Evolutionary conservation across 2,329 filamentous ascomycete genomes (phyloP).

Genomic region (Aurifilum marmelostoma): DNA sequence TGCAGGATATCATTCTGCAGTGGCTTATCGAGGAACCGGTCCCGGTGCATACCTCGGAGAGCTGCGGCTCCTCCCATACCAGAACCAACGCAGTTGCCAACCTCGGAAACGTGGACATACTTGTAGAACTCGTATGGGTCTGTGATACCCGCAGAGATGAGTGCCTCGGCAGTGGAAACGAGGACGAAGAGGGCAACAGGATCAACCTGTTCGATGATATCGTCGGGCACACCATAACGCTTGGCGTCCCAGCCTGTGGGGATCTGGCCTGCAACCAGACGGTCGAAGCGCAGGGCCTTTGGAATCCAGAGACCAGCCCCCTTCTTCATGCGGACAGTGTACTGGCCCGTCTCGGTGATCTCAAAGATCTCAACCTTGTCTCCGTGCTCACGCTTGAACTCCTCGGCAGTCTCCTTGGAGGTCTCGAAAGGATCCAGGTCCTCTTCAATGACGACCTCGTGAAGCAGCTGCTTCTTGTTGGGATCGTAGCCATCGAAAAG

Average conservation of each 20-base stretch:
- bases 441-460: constrained; percentile 96
- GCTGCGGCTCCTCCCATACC: constrained; percentile 95
- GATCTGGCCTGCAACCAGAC: constrained; percentile 94
- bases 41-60: constrained; percentile 96
- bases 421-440: constrained; percentile 96
- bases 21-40: constrained; percentile 94
- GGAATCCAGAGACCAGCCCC: constrained; percentile 93
- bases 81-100: constrained; percentile 97
- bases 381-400: constrained; percentile 95
- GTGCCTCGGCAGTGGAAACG: constrained; percentile 88
- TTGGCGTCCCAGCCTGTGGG: constrained; percentile 97
- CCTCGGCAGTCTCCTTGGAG: constrained; percentile 94
- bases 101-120: constrained; percentile 96
- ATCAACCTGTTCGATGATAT: constrained; percentile 97
- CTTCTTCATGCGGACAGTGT: constrained; percentile 92
- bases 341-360: constrained; percentile 91
- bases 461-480: constrained; percentile 96
- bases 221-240: constrained; percentile 93
- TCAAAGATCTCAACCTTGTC: constrained; percentile 98
- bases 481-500: constrained; percentile 96
- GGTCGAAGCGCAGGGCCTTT: constrained; percentile 95
- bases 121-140: constrained; percentile 99
- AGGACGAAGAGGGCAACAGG: constrained; percentile 95
- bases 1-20: constrained; percentile 99
- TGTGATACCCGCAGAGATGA: constrained; percentile 91